Percentiles rank a stretch among this genome's conserved stretches.
Conservation (phyloP, 2,329 filamentous ascomycete genomes). For the Ramularia collo-cygni region DNA sequence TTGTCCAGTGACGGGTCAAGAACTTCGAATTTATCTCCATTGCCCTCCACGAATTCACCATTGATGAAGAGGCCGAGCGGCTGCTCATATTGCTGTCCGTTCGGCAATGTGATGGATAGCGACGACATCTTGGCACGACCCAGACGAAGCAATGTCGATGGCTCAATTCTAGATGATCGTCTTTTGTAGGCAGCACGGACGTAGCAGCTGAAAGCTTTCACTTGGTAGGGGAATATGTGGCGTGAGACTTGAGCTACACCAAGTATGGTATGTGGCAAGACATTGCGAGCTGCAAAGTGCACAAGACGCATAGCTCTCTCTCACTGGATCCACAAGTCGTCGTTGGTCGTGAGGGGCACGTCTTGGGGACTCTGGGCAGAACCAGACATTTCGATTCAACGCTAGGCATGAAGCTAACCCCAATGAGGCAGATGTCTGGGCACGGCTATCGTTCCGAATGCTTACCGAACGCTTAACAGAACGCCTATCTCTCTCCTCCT, state of each 20-base stretch:
- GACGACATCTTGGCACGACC: no score
- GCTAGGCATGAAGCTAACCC: neutral
- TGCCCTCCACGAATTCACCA: conserved; percentile 64
- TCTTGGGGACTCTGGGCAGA: neutral
- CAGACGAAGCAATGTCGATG: neutral
- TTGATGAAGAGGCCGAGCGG: conserved; percentile 77
- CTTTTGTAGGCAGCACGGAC: neutral
- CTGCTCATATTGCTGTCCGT: conserved; percentile 65
- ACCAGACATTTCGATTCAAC: neutral
- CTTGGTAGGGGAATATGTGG: neutral
- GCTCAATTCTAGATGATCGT: neutral
- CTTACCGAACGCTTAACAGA: conserved; percentile 1
- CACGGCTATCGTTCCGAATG: neutral
- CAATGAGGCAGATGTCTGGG: neutral
- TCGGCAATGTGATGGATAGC: conserved; percentile 71
- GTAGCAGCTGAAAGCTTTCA: neutral
- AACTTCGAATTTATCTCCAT: conserved; percentile 47
- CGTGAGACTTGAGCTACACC: neutral
- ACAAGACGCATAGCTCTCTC: no score
- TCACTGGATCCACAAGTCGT: neutral
- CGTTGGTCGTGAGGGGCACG: neutral
- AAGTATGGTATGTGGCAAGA: neutral
- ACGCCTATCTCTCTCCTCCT: neutral
- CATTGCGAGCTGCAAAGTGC: no score
- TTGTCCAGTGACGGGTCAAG: conserved; percentile 20